Base-by-base conservation (phyloP, 176 grass and related monocot genomes). In the Hordeum marinum region DNA sequence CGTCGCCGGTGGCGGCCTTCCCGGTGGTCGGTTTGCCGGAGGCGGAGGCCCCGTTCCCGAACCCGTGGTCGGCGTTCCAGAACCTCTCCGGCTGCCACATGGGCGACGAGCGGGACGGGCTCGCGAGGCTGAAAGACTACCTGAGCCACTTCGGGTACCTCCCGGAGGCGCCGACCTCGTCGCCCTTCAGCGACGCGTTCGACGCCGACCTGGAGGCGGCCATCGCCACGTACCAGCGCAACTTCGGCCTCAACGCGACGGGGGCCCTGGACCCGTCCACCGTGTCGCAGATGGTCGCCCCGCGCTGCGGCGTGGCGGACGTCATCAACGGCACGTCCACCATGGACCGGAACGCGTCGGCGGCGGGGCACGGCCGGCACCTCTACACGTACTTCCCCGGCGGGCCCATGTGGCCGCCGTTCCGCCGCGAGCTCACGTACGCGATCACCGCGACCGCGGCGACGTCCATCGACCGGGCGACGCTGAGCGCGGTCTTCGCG, bases 281-380 rank as follows among this genome's bases (percentile, higher is more conserved):
- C 57, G 54, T 98, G 20, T 52, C 61, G 0, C 91, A 94, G 87
- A 88, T 98, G 83, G 79, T 95, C 37, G 72, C 77, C 6, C 93
- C 96, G 2, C 96, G 96, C 78, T 98, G 96, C 82, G 96, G 96
- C 39, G 96, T 98, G 8, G 85, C 93, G 8, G 96, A 98, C 82
- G 85, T 95, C 52, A 68, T 95, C 79, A 98, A 98, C 46, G 89
- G 87, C 9, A 85, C 85, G 0, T 95, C 85, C 61, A 78, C 90
- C 89, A 90, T 90, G 89, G 67, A 37, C 27, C 23, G 63, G 78
- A 83, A 57, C 74, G 41, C 79, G 20, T 63, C 84, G 23, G 7
- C 27, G 12, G 9, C 5, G 41, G 6, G 26, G 9, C 9, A 64
- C 52, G 92, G 95, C 4, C 89, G 95, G 26, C 78, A 98, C 82